Conservation (phyloP, 2,329 filamentous ascomycete genomes). For the Fusarium hainanense region DNA sequence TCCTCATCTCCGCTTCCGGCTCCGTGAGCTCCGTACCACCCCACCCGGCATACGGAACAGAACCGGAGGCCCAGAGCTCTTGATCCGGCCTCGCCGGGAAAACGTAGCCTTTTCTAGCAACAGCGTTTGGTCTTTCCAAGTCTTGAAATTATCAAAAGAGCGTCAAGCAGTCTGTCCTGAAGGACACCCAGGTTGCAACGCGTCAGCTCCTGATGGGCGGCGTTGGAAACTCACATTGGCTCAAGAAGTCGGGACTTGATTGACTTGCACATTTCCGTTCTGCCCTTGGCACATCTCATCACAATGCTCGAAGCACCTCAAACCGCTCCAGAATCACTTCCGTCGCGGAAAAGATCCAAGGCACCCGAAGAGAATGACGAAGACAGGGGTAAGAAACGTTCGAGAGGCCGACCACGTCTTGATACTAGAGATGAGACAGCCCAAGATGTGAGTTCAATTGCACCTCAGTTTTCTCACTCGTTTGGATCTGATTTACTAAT, state of each 20-base stretch:
- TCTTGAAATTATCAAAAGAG: not conserved
- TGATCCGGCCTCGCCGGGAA: conserved; percentile 6
- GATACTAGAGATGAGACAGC: conserved; percentile 82
- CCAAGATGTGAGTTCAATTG: conserved; percentile 71
- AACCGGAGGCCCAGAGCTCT: conserved; percentile 4
- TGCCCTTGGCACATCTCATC: not conserved
- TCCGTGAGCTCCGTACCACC: conserved; percentile 12
- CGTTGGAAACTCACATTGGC: not conserved
- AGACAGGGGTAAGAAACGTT: conserved; percentile 66
- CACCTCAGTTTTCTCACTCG: not conserved
- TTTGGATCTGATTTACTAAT: conserved; percentile 36
- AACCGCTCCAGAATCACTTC: not conserved
- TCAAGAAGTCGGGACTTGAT: not conserved
- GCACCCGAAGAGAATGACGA: conserved; percentile 47
- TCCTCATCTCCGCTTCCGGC: conserved; percentile 6
- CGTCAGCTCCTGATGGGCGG: not conserved
- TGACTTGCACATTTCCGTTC: not conserved
- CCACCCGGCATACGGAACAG: conserved; percentile 23
- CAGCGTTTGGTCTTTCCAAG: not conserved
- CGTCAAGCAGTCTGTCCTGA: not conserved
- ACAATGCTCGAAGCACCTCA: conserved; percentile 24
- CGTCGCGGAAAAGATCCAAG: conserved; percentile 42
- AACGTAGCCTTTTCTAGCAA: not conserved
- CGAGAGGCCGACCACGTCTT: conserved; percentile 78
- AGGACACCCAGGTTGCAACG: no score